Base-by-base conservation (phyloP, 139 green algal species). In the Closterium sp. region DNA sequence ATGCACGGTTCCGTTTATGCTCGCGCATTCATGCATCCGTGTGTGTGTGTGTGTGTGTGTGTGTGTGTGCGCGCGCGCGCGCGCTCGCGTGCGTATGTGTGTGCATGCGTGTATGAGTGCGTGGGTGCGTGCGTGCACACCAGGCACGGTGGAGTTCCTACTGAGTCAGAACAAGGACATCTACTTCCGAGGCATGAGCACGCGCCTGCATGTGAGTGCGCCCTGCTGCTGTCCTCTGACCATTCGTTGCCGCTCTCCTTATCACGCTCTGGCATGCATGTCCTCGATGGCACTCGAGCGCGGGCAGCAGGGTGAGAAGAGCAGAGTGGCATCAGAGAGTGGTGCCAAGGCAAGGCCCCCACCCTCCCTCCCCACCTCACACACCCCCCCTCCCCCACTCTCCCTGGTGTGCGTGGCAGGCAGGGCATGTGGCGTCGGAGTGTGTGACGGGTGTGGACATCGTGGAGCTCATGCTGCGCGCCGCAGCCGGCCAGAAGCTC, bases 361-460 rank as follows among this genome's bases (percentile, higher is more conserved):
- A 12, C 38, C 38, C 38, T 66, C 38, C 38, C 55, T 28, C 55
- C 55, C 12, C 55, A 1, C 4, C 16, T 76, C 55, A 16, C 55
- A 28, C 5, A 76, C 25, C 55, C 38, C 38, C 38, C 4, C 38
- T 66, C 38, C 38, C 38, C 38, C 38, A 66, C 38, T 10, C 38
- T 66, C n/a, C n/a, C n/a, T n/a, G n/a, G n/a, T 12, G 38, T 66
- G 9, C 5, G 30, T 28, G 1, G 3, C 93, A 95, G 94, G 97
- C 98, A 28, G 97, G 98, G 95, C 97, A 98, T 92, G 96, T 97
- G 0, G 96, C 98, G 33, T 97, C 92, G 0, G 97, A 99, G 95
- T 94, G 94, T 10, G 94, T 99, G 34, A 97, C 94, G 0, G 96
- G 97, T 0, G 84, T 97, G 86, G 97, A 99, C 92, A 92, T 99